Evolutionary conservation across 345 rosid genomes (phyloP).

Genomic region (Fremontodendron californicum): DNA sequence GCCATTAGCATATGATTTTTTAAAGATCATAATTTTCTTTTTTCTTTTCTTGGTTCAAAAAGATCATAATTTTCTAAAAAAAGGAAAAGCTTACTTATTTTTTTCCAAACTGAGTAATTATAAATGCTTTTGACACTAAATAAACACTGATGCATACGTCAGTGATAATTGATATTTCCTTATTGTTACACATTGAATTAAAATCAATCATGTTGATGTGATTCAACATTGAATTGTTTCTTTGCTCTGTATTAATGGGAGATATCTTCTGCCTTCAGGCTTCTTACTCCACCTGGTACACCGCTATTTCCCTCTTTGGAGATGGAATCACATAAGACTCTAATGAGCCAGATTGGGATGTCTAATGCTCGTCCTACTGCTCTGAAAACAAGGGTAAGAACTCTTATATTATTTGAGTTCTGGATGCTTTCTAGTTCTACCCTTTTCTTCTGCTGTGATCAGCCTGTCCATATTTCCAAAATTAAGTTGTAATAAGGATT

Average conservation of each 20-base stretch:
- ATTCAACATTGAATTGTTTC: background rate
- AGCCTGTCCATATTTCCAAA: background rate
- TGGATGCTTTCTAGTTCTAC: constrained; percentile 9
- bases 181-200: background rate
- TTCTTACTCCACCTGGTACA: constrained; percentile 85
- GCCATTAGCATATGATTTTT: background rate
- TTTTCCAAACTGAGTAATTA: background rate
- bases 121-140: background rate
- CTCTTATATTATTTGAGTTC: background rate
- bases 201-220: background rate
- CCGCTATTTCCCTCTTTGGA: constrained; percentile 62
- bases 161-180: background rate
- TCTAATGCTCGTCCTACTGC: constrained; percentile 41
- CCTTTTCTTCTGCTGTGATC: constrained; percentile 5
- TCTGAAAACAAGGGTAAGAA: constrained; percentile 56
- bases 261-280: constrained; percentile 47
- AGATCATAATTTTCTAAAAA: too few relatives aligned
- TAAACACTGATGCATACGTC: background rate
- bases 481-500: background rate
- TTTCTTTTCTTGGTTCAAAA: too few relatives aligned
- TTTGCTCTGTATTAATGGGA: background rate
- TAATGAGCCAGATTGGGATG: constrained; percentile 43
- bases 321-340: constrained; percentile 43
- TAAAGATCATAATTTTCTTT: background rate
- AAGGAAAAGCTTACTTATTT: background rate